Evolutionary conservation across 2,329 filamentous ascomycete species (phyloP).

Genomic region (Fusarium liriodendri): DNA sequence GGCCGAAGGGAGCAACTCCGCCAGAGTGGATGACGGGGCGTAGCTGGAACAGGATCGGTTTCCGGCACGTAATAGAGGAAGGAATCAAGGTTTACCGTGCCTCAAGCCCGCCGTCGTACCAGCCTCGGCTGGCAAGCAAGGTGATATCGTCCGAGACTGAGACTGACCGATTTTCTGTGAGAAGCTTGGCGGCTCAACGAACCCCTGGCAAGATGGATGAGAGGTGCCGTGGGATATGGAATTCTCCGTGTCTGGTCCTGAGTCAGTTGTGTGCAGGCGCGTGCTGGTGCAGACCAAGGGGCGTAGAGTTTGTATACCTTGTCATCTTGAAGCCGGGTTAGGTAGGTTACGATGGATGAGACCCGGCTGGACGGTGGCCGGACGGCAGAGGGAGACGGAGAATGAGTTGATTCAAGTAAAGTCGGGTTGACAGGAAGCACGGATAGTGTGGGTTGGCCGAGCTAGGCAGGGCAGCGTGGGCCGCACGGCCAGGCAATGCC

Average conservation of each 20-base stretch:
- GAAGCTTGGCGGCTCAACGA: constrained; percentile 13
- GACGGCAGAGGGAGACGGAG: constrained; percentile 31
- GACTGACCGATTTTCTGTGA: constrained; percentile 4
- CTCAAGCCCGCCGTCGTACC: constrained; percentile 1
- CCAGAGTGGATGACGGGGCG: neutral
- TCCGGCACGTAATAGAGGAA: neutral
- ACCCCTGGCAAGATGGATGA: constrained; percentile 15
- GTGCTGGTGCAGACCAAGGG: neutral
- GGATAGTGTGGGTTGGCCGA: constrained; percentile 20
- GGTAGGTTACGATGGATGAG: constrained; percentile 21
- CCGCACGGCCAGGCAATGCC: neutral
- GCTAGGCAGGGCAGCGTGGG: constrained; percentile 23
- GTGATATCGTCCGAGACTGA: constrained; percentile 35
- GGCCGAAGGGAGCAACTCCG: neutral
- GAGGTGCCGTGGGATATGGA: constrained; percentile 13
- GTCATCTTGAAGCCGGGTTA: constrained; percentile 26
- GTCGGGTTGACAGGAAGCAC: constrained; percentile 17
- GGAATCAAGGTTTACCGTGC: constrained; percentile 16
- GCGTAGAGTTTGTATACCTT: constrained; percentile 26
- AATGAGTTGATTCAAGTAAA: constrained; percentile 27
- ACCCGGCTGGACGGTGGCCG: constrained; percentile 18
- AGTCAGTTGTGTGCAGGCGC: constrained; percentile 23
- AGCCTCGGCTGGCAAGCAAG: constrained; percentile 21
- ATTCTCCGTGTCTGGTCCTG: constrained; percentile 25
- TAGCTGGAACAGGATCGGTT: neutral